phyloP scores from a whole-genome alignment of 78 protist genomes.

The Ministeria vibrans region DNA sequence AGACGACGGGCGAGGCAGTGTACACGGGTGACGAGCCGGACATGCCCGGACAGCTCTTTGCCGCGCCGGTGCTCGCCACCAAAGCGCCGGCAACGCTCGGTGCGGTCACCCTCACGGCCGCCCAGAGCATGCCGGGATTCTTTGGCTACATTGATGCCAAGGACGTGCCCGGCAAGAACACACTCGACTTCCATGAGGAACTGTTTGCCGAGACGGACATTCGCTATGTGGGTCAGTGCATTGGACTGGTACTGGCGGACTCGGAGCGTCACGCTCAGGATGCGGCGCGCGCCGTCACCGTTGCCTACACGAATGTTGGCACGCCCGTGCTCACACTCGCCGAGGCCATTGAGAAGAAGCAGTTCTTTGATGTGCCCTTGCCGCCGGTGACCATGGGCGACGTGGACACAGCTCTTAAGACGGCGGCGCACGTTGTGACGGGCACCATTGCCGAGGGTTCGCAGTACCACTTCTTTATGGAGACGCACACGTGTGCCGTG shows the following conservation, averaged over 20 bases:
- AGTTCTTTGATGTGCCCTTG: neutral
- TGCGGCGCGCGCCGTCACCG: constrained; percentile 6
- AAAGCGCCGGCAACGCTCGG: neutral
- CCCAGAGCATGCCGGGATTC: constrained; percentile 28
- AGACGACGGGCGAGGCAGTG: constrained; percentile 40
- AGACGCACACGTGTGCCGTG: constrained; percentile 22
- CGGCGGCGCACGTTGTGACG: neutral
- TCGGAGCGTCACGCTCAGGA: constrained; percentile 21
- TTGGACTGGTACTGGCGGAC: constrained; percentile 43
- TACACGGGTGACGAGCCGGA: neutral
- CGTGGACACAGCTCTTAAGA: constrained; percentile 8
- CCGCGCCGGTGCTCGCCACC: constrained; percentile 3
- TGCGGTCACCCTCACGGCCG: constrained; percentile 5
- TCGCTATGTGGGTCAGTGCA: constrained; percentile 12
- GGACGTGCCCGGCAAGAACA: constrained; percentile 9
- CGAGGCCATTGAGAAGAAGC: neutral
- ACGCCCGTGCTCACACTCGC: constrained; percentile 5
- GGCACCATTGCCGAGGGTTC: constrained; percentile 6
- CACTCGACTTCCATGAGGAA: neutral
- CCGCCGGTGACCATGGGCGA: constrained; percentile 15
- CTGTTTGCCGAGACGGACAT: constrained; percentile 17
- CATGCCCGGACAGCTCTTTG: neutral
- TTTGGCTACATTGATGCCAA: constrained; percentile 2
- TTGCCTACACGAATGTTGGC: neutral
- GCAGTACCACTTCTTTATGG: constrained; percentile 54